Conservation (phyloP, 192 early-diverging fungal species). For the Helicostylum pulchrum region DNA sequence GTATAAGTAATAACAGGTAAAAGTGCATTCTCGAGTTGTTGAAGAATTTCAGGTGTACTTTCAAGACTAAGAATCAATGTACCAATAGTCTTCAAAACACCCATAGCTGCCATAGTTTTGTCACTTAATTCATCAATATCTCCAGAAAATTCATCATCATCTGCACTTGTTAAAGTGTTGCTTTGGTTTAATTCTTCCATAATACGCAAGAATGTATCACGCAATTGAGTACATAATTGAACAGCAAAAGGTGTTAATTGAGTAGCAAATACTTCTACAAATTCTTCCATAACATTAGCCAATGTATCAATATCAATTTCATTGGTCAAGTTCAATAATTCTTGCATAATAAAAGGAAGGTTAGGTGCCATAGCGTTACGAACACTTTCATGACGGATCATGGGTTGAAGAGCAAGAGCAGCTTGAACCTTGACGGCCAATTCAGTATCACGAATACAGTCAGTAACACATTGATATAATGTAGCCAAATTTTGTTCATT, state of each 20-base stretch:
- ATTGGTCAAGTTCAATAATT: conserved; percentile 82
- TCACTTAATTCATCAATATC: conserved; percentile 68
- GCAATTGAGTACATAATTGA: conserved; percentile 81
- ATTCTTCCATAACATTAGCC: conserved; percentile 80
- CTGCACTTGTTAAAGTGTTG: conserved; percentile 31
- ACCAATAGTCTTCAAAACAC: conserved; percentile 85
- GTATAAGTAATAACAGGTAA: conserved; percentile 77
- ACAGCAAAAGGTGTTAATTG: conserved; percentile 91
- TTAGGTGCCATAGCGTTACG: conserved; percentile 74
- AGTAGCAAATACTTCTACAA: conserved; percentile 89
- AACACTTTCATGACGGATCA: conserved; percentile 72
- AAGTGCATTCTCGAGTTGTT: conserved; percentile 75
- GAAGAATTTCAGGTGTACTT: conserved; percentile 72
- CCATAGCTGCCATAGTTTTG: conserved; percentile 86
- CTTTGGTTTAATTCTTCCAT: conserved; percentile 66
- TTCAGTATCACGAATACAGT: conserved; percentile 71
- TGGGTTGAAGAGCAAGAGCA: conserved; percentile 73
- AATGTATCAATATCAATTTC: conserved; percentile 93
- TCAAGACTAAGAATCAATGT: conserved; percentile 87
- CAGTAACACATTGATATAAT: conserved; percentile 50
- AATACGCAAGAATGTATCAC: conserved; percentile 84
- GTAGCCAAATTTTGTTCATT: conserved; percentile 48
- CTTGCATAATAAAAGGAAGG: conserved; percentile 84
- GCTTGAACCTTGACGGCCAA: conserved; percentile 88
- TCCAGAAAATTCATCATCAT: conserved; percentile 46